Evolutionary conservation across 345 rosid genomes (phyloP).

Genomic region (Combretum micranthum): DNA sequence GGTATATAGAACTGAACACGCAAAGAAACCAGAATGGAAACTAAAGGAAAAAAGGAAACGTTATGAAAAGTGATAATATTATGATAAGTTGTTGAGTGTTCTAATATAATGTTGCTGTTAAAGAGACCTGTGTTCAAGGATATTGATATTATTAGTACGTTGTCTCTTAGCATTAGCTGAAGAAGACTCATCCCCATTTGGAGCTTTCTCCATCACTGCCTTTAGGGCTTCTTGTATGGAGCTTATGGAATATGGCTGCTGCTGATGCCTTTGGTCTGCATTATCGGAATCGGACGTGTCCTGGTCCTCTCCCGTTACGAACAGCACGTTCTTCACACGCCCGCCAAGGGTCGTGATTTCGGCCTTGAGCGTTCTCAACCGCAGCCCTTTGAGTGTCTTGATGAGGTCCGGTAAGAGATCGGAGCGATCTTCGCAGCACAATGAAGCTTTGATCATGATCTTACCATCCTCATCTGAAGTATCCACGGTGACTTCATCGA

Average conservation of each 20-base stretch:
- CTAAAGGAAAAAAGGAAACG: background rate
- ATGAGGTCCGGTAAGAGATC: conserved; percentile 87
- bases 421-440: conserved; percentile 90
- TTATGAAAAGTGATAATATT: background rate
- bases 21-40: background rate
- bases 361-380: conserved; percentile 75
- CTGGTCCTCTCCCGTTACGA: conserved; percentile 72
- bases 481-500: conserved; percentile 80
- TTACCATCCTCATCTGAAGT: conserved; percentile 72
- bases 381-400: conserved; percentile 71
- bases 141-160: conserved; percentile 51
- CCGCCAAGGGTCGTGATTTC: conserved; percentile 94
- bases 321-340: conserved; percentile 87
- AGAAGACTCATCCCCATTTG: conserved; percentile 57
- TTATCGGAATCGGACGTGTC: conserved; percentile 25
- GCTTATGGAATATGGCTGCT: conserved; percentile 49
- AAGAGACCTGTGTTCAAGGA: conserved; percentile 65
- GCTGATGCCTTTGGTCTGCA: conserved; percentile 19
- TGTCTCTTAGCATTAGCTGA: conserved; percentile 82
- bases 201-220: conserved; percentile 77
- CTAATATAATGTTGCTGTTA: conserved; percentile 20
- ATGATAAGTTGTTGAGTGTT: too few relatives aligned
- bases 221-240: conserved; percentile 90
- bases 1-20: too few relatives aligned
- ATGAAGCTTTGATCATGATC: conserved; percentile 80